Evolutionary conservation across 2,329 filamentous ascomycete genomes (phyloP).

Genomic region (Purpureocillium lavendulum): DNA sequence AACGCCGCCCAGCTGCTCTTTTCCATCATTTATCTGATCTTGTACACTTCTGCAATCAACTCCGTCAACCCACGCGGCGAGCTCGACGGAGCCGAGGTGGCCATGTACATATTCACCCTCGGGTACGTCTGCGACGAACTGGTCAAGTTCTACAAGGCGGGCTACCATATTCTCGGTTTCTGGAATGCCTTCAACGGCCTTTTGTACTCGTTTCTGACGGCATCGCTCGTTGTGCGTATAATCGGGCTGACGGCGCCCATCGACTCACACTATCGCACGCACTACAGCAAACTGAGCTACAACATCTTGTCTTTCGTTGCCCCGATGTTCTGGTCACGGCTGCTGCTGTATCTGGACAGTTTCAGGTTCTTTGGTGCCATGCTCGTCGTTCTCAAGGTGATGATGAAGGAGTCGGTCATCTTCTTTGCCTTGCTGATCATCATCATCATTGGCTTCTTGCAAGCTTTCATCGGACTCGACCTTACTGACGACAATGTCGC

Average conservation of each 20-base stretch:
- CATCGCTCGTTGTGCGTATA: constrained; percentile 72
- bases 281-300: constrained; percentile 77
- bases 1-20: constrained; percentile 82
- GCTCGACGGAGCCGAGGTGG: constrained; percentile 72
- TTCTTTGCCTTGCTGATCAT: constrained; percentile 89
- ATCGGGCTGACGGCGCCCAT: constrained; percentile 61
- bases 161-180: constrained; percentile 83
- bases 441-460: constrained; percentile 79
- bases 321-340: constrained; percentile 92
- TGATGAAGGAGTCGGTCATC: constrained; percentile 91
- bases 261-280: constrained; percentile 34
- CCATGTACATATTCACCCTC: constrained; percentile 85
- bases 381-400: constrained; percentile 91
- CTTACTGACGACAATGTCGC: constrained; percentile 64
- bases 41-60: constrained; percentile 91
- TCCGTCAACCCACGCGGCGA: constrained; percentile 82
- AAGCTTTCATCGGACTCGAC: constrained; percentile 90
- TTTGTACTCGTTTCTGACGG: constrained; percentile 69
- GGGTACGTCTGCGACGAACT: constrained; percentile 86
- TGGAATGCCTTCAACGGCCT: constrained; percentile 93
- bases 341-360: constrained; percentile 87
- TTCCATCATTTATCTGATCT: constrained; percentile 69
- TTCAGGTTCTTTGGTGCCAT: constrained; percentile 96
- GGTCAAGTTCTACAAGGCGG: constrained; percentile 89
- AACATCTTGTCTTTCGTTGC: constrained; percentile 90